A percentile compares a stretch with the other conserved stretches of the same genome.
These are phyloP conservation scores for Monsonia emarginata DNA, from an alignment of 441 rosid genomes.

Conservation along the genomic window DNA sequence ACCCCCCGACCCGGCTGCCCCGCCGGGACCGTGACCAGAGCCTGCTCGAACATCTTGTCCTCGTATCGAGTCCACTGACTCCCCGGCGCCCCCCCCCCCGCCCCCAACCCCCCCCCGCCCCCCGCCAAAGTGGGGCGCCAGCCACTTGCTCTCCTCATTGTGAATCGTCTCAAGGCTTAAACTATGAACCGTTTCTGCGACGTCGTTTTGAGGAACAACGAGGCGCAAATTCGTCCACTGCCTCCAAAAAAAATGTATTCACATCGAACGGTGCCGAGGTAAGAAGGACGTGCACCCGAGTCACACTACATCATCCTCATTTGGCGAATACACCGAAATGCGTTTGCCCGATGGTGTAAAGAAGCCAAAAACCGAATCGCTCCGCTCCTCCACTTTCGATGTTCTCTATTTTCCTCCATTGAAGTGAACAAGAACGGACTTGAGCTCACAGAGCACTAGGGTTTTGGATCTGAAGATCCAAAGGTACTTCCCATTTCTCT, in stretches of 20 bases:
- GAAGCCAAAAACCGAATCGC: slow-evolving; percentile 3
- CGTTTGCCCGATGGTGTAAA: background rate
- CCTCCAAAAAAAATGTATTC: background rate
- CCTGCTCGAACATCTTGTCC: slow-evolving; percentile 38
- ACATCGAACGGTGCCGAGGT: background rate
- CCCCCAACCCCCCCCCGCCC: too few species aligned
- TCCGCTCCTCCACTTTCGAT: slow-evolving; percentile 2
- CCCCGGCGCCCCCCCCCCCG: too few species aligned
- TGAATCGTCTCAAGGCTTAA: too few species aligned
- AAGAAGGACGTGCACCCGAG: background rate
- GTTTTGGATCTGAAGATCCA: background rate
- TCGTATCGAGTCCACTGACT: slow-evolving; percentile 25
- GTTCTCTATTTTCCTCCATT: slow-evolving; percentile 1
- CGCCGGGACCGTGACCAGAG: slow-evolving; percentile 29
- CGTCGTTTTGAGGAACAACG: background rate
- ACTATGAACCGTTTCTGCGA: too few species aligned
- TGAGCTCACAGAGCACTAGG: background rate
- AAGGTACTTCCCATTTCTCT: slow-evolving; percentile 1
- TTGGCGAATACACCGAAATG: background rate
- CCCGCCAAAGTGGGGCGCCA: too few species aligned
- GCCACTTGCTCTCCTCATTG: too few species aligned
- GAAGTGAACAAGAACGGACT: background rate
- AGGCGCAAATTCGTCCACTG: background rate
- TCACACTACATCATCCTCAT: background rate
- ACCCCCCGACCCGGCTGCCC: slow-evolving; percentile 29